These are phyloP conservation scores for Penicillium crystallinum DNA, from an alignment of 495 filamentous ascomycete species.

Conservation along the genomic window DNA sequence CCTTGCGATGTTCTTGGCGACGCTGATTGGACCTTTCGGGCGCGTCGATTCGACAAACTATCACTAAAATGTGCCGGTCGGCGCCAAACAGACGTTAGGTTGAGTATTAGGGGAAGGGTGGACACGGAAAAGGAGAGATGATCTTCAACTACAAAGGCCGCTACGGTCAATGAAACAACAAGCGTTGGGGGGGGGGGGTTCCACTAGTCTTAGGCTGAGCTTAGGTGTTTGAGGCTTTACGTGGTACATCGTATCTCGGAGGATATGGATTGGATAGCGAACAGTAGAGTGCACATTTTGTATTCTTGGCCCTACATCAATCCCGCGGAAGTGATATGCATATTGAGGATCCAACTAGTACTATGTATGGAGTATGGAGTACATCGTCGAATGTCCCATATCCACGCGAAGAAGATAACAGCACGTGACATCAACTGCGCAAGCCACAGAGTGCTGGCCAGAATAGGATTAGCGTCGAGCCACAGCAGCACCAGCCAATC, in stretches of 20 bases:
- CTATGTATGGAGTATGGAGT: too few relatives aligned
- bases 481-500: conserved; percentile 14
- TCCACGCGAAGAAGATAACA: neutral
- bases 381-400: neutral
- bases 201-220: conserved; percentile 16
- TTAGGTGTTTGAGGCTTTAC: neutral
- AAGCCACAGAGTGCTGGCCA: conserved; percentile 10
- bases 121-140: neutral
- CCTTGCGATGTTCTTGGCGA: conserved; percentile 27
- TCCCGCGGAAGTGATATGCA: neutral
- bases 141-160: neutral
- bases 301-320: neutral
- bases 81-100: conserved; percentile 16
- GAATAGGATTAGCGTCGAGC: conserved; percentile 1
- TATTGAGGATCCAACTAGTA: conserved; percentile 3
- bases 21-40: conserved; percentile 30
- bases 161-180: conserved; percentile 23
- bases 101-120: neutral
- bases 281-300: neutral
- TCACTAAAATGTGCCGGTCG: conserved; percentile 10
- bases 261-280: too few relatives aligned
- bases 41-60: conserved; percentile 26
- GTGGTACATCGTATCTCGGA: neutral
- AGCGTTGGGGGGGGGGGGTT: conserved; percentile 16
- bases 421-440: neutral